Evolutionary conservation across 2,329 filamentous ascomycete genomes (phyloP).

Genomic region (Fusarium odoratissimum): DNA sequence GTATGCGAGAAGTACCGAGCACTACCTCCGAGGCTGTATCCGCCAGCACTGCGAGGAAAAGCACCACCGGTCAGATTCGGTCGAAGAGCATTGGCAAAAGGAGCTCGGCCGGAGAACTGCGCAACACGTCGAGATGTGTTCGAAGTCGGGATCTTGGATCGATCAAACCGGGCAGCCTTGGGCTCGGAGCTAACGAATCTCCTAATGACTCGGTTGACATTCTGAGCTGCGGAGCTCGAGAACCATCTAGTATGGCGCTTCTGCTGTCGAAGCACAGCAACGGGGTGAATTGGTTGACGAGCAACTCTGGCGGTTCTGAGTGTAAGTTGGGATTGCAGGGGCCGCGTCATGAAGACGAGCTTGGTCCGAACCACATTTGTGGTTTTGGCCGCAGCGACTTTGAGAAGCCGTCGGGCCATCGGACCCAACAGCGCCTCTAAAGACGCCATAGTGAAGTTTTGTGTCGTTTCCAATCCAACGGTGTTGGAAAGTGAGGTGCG

Average conservation of each 20-base stretch:
- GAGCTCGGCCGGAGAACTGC: conserved; percentile 78
- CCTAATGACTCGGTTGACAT: conserved; percentile 59
- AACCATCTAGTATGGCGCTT: conserved; percentile 59
- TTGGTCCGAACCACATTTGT: conserved; percentile 64
- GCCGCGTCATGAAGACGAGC: conserved; percentile 57
- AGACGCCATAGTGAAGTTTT: conserved; percentile 62
- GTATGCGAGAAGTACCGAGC: conserved; percentile 92
- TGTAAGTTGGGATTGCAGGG: conserved; percentile 58
- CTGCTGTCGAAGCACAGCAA: conserved; percentile 63
- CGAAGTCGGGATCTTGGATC: conserved; percentile 62
- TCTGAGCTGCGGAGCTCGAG: conserved; percentile 57
- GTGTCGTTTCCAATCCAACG: conserved; percentile 36
- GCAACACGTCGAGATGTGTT: conserved; percentile 63
- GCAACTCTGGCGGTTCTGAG: conserved; percentile 54
- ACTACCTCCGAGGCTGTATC: conserved; percentile 81
- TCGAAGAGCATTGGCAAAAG: conserved; percentile 88
- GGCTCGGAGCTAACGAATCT: conserved; percentile 62
- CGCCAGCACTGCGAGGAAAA: conserved; percentile 85
- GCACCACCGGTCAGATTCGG: conserved; percentile 93
- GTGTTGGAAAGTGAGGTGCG: conserved; percentile 38
- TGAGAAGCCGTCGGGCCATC: conserved; percentile 65
- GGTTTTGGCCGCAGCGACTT: conserved; percentile 63
- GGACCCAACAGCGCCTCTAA: conserved; percentile 68
- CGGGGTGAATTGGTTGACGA: conserved; percentile 66
- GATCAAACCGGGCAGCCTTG: conserved; percentile 55